Conservation (phyloP, 306 rosid genomes). For the Begonia fuchsioides region DNA sequence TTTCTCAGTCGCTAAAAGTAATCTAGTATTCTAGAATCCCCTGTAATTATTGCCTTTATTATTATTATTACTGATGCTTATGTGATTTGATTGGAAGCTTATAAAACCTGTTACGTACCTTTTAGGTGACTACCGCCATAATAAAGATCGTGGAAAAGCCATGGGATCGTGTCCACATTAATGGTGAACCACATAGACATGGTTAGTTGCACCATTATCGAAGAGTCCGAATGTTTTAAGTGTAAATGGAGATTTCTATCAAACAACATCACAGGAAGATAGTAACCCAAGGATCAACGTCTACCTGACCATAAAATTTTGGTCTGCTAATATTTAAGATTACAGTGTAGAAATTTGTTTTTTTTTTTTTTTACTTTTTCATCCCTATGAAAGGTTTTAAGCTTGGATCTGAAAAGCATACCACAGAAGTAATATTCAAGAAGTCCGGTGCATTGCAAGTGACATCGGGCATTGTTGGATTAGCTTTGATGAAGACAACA, state of each 20-base stretch:
- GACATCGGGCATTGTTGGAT: constrained; percentile 80
- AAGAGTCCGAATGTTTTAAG: no score
- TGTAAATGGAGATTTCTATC: no score
- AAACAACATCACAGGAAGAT: no score
- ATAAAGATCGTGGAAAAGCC: constrained; percentile 86
- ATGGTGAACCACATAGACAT: constrained; percentile 75
- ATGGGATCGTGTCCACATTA: constrained; percentile 69
- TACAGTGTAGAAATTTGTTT: no score
- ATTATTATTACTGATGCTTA: no score
- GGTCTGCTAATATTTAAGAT: no score
- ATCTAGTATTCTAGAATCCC: no score
- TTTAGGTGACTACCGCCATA: constrained; percentile 65
- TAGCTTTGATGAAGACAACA: constrained; percentile 79
- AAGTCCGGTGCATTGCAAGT: constrained; percentile 53
- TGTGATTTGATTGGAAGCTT: not conserved
- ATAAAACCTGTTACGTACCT: constrained; percentile 4
- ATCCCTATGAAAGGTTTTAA: constrained; percentile 51
- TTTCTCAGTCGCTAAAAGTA: no score
- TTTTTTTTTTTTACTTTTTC: no score
- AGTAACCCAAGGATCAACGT: no score
- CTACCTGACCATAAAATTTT: no score
- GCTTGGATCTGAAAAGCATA: constrained; percentile 90
- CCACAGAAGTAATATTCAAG: constrained; percentile 47
- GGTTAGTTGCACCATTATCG: constrained; percentile 42
- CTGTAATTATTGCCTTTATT: not conserved